phyloP scores from a whole-genome alignment of 495 filamentous ascomycete species.

The Thermochaetoides thermophila region DNA sequence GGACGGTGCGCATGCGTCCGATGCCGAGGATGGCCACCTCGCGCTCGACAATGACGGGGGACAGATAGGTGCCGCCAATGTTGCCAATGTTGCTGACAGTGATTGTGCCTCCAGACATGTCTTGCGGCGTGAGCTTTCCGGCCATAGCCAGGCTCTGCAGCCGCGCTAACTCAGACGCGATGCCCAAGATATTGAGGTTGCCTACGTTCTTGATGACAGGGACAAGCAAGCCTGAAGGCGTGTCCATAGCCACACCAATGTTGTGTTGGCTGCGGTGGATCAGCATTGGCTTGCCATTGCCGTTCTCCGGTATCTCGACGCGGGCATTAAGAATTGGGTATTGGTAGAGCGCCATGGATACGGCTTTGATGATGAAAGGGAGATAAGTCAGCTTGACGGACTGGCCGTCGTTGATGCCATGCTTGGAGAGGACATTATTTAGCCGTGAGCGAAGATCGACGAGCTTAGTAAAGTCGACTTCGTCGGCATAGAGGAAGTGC shows the following conservation, averaged over 20 bases:
- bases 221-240: conserved; percentile 75
- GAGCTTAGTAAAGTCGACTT: conserved; percentile 62
- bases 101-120: conserved; percentile 79
- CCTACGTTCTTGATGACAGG: conserved; percentile 87
- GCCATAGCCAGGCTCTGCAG: conserved; percentile 54
- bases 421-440: conserved; percentile 39
- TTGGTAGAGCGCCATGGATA: conserved; percentile 65
- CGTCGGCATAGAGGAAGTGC: conserved; percentile 85
- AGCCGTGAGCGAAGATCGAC: conserved; percentile 53
- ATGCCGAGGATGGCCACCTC: conserved; percentile 91
- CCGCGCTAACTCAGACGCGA: conserved; percentile 61
- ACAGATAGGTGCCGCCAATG: conserved; percentile 83
- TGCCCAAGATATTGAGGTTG: conserved; percentile 51
- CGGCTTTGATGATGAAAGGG: conserved; percentile 91
- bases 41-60: conserved; percentile 73
- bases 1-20: conserved; percentile 59
- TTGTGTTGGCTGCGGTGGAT: conserved; percentile 75
- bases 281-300: conserved; percentile 47
- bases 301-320: conserved; percentile 40
- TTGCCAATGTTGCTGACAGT: conserved; percentile 96
- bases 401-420: conserved; percentile 21
- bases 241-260: conserved; percentile 93
- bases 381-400: conserved; percentile 63
- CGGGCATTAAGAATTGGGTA: conserved; percentile 81
- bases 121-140: conserved; percentile 60